Evolutionary conservation across 1,284 basidiomycete species (phyloP).

Genomic region (Naganishia liquefaciens): DNA sequence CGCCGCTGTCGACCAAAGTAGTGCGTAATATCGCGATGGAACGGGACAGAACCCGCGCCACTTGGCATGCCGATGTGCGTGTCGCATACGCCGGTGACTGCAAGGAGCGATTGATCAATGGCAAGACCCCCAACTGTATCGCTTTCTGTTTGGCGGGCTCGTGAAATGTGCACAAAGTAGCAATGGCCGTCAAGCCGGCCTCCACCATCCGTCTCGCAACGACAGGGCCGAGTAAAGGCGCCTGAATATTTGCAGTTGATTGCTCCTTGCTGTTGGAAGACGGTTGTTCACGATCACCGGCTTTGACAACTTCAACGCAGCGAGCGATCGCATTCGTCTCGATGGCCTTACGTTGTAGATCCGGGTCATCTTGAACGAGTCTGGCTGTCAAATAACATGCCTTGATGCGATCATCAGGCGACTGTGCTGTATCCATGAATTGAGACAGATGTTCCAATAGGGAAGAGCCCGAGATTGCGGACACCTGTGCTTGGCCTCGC

Average conservation of each 20-base stretch:
- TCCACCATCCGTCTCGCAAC: constrained; percentile 43
- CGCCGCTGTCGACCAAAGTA: constrained; percentile 75
- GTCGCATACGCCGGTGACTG: constrained; percentile 68
- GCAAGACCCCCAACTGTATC: constrained; percentile 62
- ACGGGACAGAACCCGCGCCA: constrained; percentile 74
- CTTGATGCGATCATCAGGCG: constrained; percentile 22
- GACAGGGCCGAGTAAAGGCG: background rate
- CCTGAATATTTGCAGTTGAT: background rate
- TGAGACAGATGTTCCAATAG: constrained; percentile 12
- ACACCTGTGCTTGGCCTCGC: background rate
- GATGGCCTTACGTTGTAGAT: constrained; percentile 57
- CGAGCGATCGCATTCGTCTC: constrained; percentile 28
- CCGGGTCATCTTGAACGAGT: constrained; percentile 68
- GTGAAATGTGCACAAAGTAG: constrained; percentile 67
- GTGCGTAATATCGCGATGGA: constrained; percentile 76
- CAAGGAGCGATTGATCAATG: constrained; percentile 62
- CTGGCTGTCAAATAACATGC: constrained; percentile 58
- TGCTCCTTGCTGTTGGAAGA: constrained; percentile 1
- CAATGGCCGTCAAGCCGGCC: constrained; percentile 69
- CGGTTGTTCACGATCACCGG: constrained; percentile 19
- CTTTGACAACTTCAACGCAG: constrained; percentile 29
- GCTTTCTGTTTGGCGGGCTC: constrained; percentile 69
- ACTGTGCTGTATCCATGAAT: constrained; percentile 16
- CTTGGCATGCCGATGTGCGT: constrained; percentile 80
- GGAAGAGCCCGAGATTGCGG: constrained; percentile 5